Percentiles rank a stretch among this genome's conserved stretches.
Conservation (phyloP, 805 yeast species). For the Cyberlindnera saturnus region DNA sequence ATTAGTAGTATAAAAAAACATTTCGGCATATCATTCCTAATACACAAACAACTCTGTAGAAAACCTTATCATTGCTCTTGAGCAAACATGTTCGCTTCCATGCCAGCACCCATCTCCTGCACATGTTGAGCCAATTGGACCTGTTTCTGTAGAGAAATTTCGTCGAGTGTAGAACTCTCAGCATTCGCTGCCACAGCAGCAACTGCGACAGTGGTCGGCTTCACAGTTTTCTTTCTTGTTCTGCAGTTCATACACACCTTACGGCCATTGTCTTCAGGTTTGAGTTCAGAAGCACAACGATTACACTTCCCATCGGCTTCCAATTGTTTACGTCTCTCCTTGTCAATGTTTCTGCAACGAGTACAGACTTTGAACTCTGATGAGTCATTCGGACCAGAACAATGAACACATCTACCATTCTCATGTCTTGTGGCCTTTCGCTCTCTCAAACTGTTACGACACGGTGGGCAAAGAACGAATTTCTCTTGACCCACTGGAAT, state of each 20-base stretch:
- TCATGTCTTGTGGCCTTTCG: conserved; percentile 55
- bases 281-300: conserved; percentile 49
- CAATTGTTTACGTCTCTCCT: conserved; percentile 46
- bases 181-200: conserved; percentile 6
- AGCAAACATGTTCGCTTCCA: conserved; percentile 22
- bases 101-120: too few relatives aligned
- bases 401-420: conserved; percentile 63
- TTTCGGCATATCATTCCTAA: too few relatives aligned
- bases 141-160: conserved; percentile 3
- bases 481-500: conserved; percentile 45
- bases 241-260: conserved; percentile 55
- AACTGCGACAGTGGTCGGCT: conserved; percentile 9
- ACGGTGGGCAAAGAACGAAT: conserved; percentile 55
- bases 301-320: conserved; percentile 57
- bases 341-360: conserved; percentile 58
- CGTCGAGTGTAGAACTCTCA: background rate
- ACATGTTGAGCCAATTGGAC: conserved; percentile 12
- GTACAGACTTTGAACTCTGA: conserved; percentile 56
- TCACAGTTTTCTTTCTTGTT: conserved; percentile 40
- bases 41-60: background rate
- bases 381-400: conserved; percentile 50
- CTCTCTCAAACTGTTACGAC: conserved; percentile 48
- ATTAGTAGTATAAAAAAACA: background rate
- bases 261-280: conserved; percentile 39
- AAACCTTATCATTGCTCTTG: conserved; percentile 5